Conservation (phyloP, 768 basidiomycete genomes). For the Auriscalpium vulgare region DNA sequence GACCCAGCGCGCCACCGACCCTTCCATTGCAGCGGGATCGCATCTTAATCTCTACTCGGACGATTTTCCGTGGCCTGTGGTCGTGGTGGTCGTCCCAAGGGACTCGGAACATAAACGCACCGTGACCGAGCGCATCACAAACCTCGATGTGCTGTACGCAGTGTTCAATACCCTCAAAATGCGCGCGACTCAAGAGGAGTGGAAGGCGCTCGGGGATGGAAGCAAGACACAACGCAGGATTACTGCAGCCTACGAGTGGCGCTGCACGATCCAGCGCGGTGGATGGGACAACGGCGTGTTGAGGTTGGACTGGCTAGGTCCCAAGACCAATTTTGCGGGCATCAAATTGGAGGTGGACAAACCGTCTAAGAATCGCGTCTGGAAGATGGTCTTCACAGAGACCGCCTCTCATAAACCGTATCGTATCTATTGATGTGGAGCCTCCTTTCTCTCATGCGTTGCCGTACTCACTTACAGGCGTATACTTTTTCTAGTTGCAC, state of each 20-base stretch:
- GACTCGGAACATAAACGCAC: too few species aligned
- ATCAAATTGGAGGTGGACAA: background rate
- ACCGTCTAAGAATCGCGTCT: too few species aligned
- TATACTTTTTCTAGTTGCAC: too few species aligned
- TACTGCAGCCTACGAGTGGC: background rate
- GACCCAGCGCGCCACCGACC: background rate
- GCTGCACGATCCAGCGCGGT: background rate
- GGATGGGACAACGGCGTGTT: background rate
- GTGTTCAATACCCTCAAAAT: background rate
- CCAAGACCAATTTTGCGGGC: background rate
- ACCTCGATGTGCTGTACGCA: background rate
- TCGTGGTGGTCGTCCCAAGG: background rate
- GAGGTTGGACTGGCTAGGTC: background rate
- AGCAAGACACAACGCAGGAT: background rate
- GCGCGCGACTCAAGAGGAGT: background rate
- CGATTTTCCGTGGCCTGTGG: background rate
- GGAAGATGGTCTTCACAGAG: too few species aligned
- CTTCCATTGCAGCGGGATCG: background rate
- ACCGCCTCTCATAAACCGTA: too few species aligned
- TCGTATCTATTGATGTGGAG: too few species aligned
- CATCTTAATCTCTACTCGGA: background rate
- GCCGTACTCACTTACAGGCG: too few species aligned
- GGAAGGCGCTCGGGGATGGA: background rate
- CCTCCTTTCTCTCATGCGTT: too few species aligned
- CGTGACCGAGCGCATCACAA: background rate